Base-by-base conservation (phyloP, 1,139 yeast species). In the Groenewaldozyma auringiensis region DNA sequence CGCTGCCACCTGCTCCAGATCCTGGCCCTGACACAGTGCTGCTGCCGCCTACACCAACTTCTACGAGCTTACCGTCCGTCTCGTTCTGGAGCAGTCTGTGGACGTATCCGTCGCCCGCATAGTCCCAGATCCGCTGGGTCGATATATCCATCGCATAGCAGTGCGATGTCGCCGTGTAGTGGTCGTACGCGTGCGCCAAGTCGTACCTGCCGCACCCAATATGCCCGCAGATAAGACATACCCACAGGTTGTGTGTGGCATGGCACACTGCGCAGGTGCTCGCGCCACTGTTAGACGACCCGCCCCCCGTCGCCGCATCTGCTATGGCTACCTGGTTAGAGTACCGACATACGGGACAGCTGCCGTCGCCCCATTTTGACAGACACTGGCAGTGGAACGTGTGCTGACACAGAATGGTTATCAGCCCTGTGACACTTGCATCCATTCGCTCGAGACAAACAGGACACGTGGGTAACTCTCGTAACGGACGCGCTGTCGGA, bases 51-150 rank as follows among this genome's bases (percentile, higher is more conserved):
- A 22, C 13, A 31, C 38, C 42, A 9, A 31, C 37, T 42, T 53
- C 56, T 8, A 54, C 58, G 33, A 57, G 48, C 40, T 51, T 56
- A 25, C 59, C 59, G 36, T 53, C 61, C 13, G 61, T 55, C 41
- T 86, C 92, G 63, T 86, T 87, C 50, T 89, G 86, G 2, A 89
- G 75, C 40, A 89, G 66, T 44, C 96, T 68, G 65, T 89, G 97
- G 3, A 89, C 96, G 62, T 88, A 89, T 52, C 80, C 81, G 60
- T 89, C 96, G 1, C 92, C 92, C 0, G 92, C 89, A 62, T 89
- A 89, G 62, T 89, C 96, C 97, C 97, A 89, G 1, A 89, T 95
- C 42, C 97, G 69, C 50, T 89, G 94, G 0, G 95, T 78, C 16
- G 72, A 69, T 40, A 84, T 70, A 60, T 88, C 96, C 96, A 89